Evolutionary conservation across 2,329 filamentous ascomycete species (phyloP).

Genomic region (Exserohilum turcica): DNA sequence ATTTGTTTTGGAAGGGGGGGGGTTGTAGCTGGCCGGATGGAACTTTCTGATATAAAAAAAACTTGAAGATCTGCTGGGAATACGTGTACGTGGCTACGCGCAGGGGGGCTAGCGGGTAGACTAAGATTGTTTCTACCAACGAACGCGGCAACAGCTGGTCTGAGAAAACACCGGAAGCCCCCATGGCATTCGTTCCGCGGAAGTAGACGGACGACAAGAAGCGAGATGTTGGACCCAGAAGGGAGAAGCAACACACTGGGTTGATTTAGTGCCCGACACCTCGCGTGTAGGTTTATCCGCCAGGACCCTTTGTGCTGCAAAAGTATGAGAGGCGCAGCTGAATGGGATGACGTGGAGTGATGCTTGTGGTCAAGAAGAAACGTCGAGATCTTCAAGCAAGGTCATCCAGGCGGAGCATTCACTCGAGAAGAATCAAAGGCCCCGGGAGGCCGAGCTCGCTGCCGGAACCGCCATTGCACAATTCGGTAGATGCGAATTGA

Average conservation of each 20-base stretch:
- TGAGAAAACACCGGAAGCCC: not conserved
- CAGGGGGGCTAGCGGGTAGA: not conserved
- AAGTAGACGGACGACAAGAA: not conserved
- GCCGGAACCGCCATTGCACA: no score
- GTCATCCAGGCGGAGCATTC: not conserved
- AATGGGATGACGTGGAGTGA: no score
- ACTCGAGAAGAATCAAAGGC: not conserved
- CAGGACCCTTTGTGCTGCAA: no score
- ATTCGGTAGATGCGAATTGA: not conserved
- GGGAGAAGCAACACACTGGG: no score
- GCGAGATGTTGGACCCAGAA: no score
- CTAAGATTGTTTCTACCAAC: not conserved
- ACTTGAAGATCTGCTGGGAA: no score
- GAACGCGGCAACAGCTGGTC: not conserved
- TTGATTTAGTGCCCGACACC: no score
- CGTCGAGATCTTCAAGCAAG: not conserved
- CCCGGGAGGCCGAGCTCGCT: not conserved
- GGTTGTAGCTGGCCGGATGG: no score
- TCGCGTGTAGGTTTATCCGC: no score
- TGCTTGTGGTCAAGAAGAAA: not conserved
- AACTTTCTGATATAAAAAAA: not conserved
- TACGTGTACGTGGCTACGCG: no score
- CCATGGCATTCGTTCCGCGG: not conserved
- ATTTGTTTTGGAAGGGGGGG: no score
- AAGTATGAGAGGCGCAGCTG: not conserved